Evolutionary conservation across 306 rosid genomes (phyloP), one percentile per base, ranked within the genome.

Genomic region (Inga leiocalycina): DNA sequence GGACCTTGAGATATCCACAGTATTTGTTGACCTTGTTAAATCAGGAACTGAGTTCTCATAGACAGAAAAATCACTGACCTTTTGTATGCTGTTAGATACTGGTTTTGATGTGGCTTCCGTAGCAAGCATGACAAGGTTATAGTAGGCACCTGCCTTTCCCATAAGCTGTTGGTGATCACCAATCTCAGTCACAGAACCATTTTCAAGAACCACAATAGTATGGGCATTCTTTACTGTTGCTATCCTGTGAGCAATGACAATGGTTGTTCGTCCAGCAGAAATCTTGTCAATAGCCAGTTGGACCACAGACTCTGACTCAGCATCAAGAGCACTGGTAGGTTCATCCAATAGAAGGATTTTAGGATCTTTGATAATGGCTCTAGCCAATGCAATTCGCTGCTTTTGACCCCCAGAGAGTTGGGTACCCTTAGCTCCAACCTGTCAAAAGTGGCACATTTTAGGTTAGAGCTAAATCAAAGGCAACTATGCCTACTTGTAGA

Each of bases 361-460:
- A 12, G 98, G 99, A 86, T 93, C 91, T 80, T 93, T 96, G 78
- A 93, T 86, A 92, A 93, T 93, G 35, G 97, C 99, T 84, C 97
- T 81, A 57, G 99, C 96, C 89, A 96, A 84, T 14, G 98, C 97
- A 70, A 96, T 92, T 86, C 97, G 78, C 79, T 96, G 99, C 89
- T 96, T 96, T 65, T 96, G 98, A 81, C 97, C 99, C 14, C 99
- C 98, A 4, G 98, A 96, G 41, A 96, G 92, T 52, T 88, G 90
- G 75, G 97, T 83, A 39, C 98, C 99, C 56, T 88, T 85, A 52
- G 92, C 97, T 45, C 99, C 99, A 81, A 82, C 98, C 99, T 96
- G 88, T 62, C 20, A 79, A 66, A 80, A 66, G 52, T 41, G 16
- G 44, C 20, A 43, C 66, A 37, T 72, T 74, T 49, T 11, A 76